These are phyloP conservation scores for Cladosporium sp. DNA, from an alignment of 2,329 filamentous ascomycete genomes.

Conservation along the genomic window DNA sequence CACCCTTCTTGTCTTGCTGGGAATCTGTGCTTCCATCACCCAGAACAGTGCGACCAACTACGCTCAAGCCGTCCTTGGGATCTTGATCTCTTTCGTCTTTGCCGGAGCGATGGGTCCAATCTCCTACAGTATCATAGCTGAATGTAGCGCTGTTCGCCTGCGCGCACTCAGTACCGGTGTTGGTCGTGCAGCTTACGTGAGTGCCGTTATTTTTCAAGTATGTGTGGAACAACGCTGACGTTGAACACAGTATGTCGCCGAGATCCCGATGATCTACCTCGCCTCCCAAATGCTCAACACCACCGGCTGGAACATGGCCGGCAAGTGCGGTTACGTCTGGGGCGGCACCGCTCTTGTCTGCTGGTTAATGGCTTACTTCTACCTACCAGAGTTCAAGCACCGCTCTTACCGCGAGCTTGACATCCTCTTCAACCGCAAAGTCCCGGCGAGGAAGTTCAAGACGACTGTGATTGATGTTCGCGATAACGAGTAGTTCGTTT, in stretches of 20 bases:
- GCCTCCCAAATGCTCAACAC: conserved; percentile 94
- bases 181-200: conserved; percentile 60
- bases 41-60: conserved; percentile 53
- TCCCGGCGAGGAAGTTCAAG: conserved; percentile 70
- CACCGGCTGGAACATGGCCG: conserved; percentile 78
- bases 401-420: conserved; percentile 84
- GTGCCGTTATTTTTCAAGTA: neutral
- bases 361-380: conserved; percentile 79
- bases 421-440: conserved; percentile 70
- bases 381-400: conserved; percentile 73
- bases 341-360: conserved; percentile 74
- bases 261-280: conserved; percentile 74
- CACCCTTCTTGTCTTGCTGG: conserved; percentile 70
- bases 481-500: conserved; percentile 28
- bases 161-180: conserved; percentile 90
- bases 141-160: conserved; percentile 76
- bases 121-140: conserved; percentile 81
- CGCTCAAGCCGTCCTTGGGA: conserved; percentile 71
- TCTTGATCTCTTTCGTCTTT: conserved; percentile 80
- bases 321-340: conserved; percentile 87
- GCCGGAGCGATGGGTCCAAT: conserved; percentile 85
- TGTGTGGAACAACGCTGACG: neutral
- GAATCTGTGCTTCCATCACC: conserved; percentile 73
- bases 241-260: conserved; percentile 61
- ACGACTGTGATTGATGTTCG: conserved; percentile 37